Percentiles rank a stretch among this genome's conserved stretches.
phyloP scores from a whole-genome alignment of 2,329 filamentous ascomycete species.

The Stagonosporopsis rhizophila region DNA sequence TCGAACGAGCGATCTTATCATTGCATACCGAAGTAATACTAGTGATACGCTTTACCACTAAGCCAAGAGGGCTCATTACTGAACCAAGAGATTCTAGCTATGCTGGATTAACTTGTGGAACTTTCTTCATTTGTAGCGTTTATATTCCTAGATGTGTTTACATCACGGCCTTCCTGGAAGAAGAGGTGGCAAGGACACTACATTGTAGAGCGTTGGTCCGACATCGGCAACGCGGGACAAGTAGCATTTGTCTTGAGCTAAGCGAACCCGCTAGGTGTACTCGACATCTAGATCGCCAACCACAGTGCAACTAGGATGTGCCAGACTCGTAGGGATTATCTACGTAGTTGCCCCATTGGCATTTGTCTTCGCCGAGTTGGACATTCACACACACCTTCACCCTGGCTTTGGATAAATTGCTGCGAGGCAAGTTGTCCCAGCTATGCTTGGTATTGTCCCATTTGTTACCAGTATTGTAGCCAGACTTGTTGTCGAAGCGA shows the following conservation, averaged over 20 bases:
- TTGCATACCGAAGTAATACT: conserved; percentile 35
- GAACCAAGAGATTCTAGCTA: conserved; percentile 6
- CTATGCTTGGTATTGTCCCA: conserved; percentile 8
- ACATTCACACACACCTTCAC: conserved; percentile 6
- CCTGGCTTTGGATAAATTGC: conserved; percentile 1
- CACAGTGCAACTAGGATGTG: not conserved
- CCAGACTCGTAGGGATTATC: too few species aligned
- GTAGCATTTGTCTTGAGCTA: not conserved
- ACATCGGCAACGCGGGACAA: not conserved
- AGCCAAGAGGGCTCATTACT: conserved; percentile 39
- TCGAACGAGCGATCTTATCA: conserved; percentile 50
- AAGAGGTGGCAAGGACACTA: too few species aligned
- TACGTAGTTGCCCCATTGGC: not conserved
- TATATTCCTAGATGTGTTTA: too few species aligned
- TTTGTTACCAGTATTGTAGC: not conserved
- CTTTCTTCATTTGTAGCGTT: too few species aligned
- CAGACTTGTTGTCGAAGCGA: conserved; percentile 3
- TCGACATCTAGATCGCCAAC: not conserved
- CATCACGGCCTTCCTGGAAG: not conserved
- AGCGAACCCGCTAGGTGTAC: not conserved
- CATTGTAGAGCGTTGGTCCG: not conserved
- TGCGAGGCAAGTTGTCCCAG: conserved; percentile 3
- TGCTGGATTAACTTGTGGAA: conserved; percentile 18
- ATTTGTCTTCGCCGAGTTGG: not conserved
- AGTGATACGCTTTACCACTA: conserved; percentile 51